Conservation (phyloP, 1,139 yeast species). For the Suhomyces bolitotheri region DNA sequence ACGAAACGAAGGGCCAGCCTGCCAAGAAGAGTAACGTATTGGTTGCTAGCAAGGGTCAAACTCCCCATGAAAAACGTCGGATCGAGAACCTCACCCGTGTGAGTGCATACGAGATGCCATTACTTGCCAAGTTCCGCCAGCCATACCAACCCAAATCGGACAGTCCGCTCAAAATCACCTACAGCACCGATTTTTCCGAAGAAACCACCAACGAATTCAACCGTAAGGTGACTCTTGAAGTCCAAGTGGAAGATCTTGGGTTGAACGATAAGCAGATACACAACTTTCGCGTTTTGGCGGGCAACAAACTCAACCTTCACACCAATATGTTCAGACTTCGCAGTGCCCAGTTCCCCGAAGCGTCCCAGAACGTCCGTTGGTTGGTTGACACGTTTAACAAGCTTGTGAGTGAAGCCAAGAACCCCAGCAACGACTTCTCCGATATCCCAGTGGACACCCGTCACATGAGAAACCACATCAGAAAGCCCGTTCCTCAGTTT, state of each 20-base stretch:
- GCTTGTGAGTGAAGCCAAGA: slow-evolving; percentile 67
- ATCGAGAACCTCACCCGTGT: slow-evolving; percentile 62
- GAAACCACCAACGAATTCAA: slow-evolving; percentile 62
- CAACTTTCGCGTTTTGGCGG: slow-evolving; percentile 78
- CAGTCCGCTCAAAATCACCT: slow-evolving; percentile 65
- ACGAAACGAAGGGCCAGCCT: slow-evolving; percentile 39
- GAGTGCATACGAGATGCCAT: slow-evolving; percentile 91
- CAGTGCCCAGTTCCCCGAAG: slow-evolving; percentile 63
- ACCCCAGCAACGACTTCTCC: slow-evolving; percentile 57
- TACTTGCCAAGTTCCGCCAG: slow-evolving; percentile 72
- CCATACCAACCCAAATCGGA: slow-evolving; percentile 46
- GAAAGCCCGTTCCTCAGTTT: slow-evolving; percentile 45
- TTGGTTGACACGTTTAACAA: slow-evolving; percentile 63
- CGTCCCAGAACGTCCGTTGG: slow-evolving; percentile 83
- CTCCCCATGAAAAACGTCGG: slow-evolving; percentile 41
- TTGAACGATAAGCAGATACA: slow-evolving; percentile 57
- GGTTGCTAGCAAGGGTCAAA: slow-evolving; percentile 39
- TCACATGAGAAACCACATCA: slow-evolving; percentile 54
- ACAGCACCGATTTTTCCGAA: slow-evolving; percentile 72
- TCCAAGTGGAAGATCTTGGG: slow-evolving; percentile 55
- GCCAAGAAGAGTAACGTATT: slow-evolving; percentile 42
- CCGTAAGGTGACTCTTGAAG: slow-evolving; percentile 64
- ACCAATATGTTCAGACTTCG: slow-evolving; percentile 63
- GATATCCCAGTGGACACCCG: slow-evolving; percentile 85
- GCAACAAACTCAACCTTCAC: slow-evolving; percentile 68